phyloP scores from a whole-genome alignment of 495 filamentous ascomycete species.

The Aspergillus bertholletiae region DNA sequence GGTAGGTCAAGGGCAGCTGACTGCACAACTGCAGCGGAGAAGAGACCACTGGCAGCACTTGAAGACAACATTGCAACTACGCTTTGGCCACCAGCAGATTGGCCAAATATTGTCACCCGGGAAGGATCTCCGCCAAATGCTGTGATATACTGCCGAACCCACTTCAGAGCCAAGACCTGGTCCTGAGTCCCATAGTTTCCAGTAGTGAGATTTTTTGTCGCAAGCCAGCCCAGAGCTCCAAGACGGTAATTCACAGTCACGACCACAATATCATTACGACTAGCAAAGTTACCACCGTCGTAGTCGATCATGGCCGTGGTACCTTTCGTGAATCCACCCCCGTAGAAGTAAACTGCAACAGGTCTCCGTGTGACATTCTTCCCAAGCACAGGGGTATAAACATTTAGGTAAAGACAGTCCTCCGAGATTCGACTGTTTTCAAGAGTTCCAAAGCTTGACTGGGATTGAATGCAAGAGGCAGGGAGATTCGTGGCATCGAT shows the following conservation, averaged over 20 bases:
- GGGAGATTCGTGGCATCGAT: conserved; percentile 41
- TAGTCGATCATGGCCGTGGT: conserved; percentile 32
- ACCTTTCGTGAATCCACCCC: conserved; percentile 40
- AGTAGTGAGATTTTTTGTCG: conserved; percentile 24
- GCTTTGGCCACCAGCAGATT: conserved; percentile 54
- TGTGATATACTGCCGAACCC: conserved; percentile 49
- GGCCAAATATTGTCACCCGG: conserved; percentile 48
- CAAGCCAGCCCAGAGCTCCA: conserved; percentile 39
- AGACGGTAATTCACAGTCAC: conserved; percentile 47
- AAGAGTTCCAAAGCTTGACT: conserved; percentile 8
- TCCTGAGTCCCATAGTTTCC: conserved; percentile 40
- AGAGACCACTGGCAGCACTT: conserved; percentile 25
- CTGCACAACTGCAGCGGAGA: conserved; percentile 29
- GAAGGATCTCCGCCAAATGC: conserved; percentile 49
- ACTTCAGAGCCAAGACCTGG: conserved; percentile 41
- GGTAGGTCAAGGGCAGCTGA: conserved; percentile 23
- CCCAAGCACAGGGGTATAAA: conserved; percentile 25
- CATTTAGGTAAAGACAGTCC: conserved; percentile 43
- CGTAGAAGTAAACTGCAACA: conserved; percentile 44
- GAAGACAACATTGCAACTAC: conserved; percentile 49
- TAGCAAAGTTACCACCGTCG: conserved; percentile 44
- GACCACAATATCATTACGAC: conserved; percentile 44
- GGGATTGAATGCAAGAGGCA: conserved; percentile 39
- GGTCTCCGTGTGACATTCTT: conserved; percentile 16
- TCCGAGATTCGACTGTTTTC: conserved; percentile 30